phyloP scores from a whole-genome alignment of 2,329 filamentous ascomycete genomes.

The Rhynchosporium secalis region DNA sequence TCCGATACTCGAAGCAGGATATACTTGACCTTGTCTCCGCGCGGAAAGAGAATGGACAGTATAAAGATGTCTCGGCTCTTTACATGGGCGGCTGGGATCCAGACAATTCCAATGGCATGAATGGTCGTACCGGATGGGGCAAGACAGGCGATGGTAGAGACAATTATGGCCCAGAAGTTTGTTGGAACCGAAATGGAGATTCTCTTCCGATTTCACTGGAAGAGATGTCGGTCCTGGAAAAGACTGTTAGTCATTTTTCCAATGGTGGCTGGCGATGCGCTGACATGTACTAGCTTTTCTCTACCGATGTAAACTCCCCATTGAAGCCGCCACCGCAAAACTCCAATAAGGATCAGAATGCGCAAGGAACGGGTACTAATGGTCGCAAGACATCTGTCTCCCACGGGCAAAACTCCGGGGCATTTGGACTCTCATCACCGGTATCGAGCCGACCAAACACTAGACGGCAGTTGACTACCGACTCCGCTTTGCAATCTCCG shows the following conservation, averaged over 20 bases:
- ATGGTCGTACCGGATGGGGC: slow-evolving; percentile 67
- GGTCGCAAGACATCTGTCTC: slow-evolving; percentile 84
- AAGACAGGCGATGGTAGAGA: slow-evolving; percentile 74
- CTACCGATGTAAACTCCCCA: slow-evolving; percentile 87
- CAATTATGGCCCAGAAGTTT: slow-evolving; percentile 82
- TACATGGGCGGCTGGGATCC: slow-evolving; percentile 81
- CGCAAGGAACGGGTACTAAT: slow-evolving; percentile 57
- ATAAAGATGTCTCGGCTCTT: slow-evolving; percentile 63
- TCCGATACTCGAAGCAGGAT: slow-evolving; percentile 48
- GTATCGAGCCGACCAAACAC: slow-evolving; percentile 70
- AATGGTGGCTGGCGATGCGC: slow-evolving; percentile 14
- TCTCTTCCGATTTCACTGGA: slow-evolving; percentile 70
- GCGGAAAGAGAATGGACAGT: slow-evolving; percentile 51
- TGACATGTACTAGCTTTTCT: slow-evolving; percentile 64
- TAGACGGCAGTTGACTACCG: slow-evolving; percentile 78
- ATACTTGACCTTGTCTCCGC: slow-evolving; percentile 71
- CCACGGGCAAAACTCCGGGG: slow-evolving; percentile 55
- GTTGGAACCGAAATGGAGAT: slow-evolving; percentile 77
- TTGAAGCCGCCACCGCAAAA: slow-evolving; percentile 79
- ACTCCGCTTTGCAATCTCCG: slow-evolving; percentile 63
- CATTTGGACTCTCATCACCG: slow-evolving; percentile 73
- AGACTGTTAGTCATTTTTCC: slow-evolving; percentile 49
- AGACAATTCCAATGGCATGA: slow-evolving; percentile 63
- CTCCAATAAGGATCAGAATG: slow-evolving; percentile 57
- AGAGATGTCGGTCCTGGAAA: slow-evolving; percentile 66